Percentiles rank a stretch among this genome's conserved stretches.
phyloP scores from a whole-genome alignment of 2,329 filamentous ascomycete genomes.

The Nemania sp. region DNA sequence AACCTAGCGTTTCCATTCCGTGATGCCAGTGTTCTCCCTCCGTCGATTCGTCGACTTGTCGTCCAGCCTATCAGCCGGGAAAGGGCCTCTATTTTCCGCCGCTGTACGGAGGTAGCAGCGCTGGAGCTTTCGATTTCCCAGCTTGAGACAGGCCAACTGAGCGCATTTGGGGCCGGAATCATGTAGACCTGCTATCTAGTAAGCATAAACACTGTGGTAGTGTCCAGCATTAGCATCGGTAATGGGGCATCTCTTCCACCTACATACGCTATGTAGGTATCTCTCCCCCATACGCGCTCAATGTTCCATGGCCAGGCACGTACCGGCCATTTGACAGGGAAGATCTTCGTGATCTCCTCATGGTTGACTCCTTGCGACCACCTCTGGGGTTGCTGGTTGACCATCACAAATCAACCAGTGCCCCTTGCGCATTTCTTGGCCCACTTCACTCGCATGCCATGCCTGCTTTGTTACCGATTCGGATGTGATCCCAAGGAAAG shows the following conservation, averaged over 20 bases:
- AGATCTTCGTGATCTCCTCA: constrained; percentile 51
- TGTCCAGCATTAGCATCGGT: constrained; percentile 26
- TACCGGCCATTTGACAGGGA: constrained; percentile 44
- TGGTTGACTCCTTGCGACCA: constrained; percentile 45
- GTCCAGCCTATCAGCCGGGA: constrained; percentile 4
- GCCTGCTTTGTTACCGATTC: constrained; percentile 51
- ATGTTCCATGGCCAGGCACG: constrained; percentile 32
- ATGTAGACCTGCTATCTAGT: constrained; percentile 22
- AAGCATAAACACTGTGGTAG: constrained; percentile 30
- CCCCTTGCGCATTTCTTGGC: constrained; percentile 49
- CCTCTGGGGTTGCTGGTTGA: constrained; percentile 43
- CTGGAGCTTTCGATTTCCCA: constrained; percentile 22
- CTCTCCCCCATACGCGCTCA: constrained; percentile 24
- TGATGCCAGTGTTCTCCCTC: constrained; percentile 10
- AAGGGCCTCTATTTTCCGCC: constrained; percentile 1
- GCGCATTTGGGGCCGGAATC: constrained; percentile 9
- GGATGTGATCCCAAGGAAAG: constrained; percentile 49
- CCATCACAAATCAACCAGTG: constrained; percentile 48
- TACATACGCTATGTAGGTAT: constrained; percentile 5
- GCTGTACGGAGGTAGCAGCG: constrained; percentile 14
- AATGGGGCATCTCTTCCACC: constrained; percentile 22
- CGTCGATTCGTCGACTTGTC: constrained; percentile 3
- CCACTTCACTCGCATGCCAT: constrained; percentile 49
- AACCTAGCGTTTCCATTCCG: constrained; percentile 1
- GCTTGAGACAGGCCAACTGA: constrained; percentile 20